Evolutionary conservation across 768 basidiomycete genomes (phyloP).

Genomic region (Artomyces pyxidatus): DNA sequence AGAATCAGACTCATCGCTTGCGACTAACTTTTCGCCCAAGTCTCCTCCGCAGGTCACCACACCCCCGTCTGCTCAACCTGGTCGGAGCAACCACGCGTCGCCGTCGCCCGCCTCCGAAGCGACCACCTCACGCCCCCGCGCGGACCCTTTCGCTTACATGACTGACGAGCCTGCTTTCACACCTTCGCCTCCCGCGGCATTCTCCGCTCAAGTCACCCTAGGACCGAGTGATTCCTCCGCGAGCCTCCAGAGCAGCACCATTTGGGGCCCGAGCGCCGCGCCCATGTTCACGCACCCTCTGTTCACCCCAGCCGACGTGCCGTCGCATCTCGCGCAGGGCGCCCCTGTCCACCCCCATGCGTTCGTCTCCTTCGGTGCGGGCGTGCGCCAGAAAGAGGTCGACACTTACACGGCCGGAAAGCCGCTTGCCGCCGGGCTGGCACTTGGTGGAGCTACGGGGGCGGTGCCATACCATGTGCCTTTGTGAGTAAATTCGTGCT

Average conservation of each 20-base stretch:
- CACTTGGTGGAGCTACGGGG: constrained; percentile 39
- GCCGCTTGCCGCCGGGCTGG: constrained; percentile 53
- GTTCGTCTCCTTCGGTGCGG: constrained; percentile 83
- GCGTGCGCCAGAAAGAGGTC: constrained; percentile 77
- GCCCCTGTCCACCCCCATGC: constrained; percentile 62
- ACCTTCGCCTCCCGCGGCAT: background rate
- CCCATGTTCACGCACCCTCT: constrained; percentile 21
- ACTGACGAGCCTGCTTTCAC: background rate
- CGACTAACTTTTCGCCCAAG: too few relatives aligned
- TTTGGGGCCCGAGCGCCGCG: constrained; percentile 5
- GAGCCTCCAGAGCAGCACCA: background rate
- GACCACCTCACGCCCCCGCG: constrained; percentile 3
- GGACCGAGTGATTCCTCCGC: background rate
- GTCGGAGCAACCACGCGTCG: too few relatives aligned
- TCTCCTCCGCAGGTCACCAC: constrained; percentile 13
- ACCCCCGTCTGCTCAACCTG: background rate
- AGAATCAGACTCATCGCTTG: too few relatives aligned
- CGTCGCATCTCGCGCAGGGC: constrained; percentile 32
- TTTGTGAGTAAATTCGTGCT: constrained; percentile 4
- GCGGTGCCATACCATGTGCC: constrained; percentile 75
- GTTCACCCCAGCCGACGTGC: constrained; percentile 22
- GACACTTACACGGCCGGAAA: constrained; percentile 68
- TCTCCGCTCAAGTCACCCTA: background rate
- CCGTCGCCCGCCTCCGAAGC: constrained; percentile 2
- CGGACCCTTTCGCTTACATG: constrained; percentile 22